Conservation (phyloP, 1,284 basidiomycete species). For the Abortiporus biennis region DNA sequence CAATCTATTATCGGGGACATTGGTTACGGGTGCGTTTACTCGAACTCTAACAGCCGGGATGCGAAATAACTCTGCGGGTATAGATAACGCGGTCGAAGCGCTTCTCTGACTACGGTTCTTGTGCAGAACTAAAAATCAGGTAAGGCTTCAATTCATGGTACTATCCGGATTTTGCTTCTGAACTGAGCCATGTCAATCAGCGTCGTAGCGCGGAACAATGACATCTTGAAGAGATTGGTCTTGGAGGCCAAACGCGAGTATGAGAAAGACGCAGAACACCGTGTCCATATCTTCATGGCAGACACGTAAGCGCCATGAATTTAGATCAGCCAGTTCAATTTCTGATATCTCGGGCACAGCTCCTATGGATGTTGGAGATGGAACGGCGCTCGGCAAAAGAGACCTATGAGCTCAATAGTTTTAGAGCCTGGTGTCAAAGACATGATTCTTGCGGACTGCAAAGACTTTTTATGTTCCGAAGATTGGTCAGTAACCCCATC, state of each 20-base stretch:
- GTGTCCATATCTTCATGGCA: constrained; percentile 81
- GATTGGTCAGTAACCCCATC: constrained; percentile 55
- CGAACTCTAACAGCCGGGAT: constrained; percentile 12
- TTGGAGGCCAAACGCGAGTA: constrained; percentile 81
- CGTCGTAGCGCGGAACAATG: constrained; percentile 79
- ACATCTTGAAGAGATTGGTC: constrained; percentile 77
- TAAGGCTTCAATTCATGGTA: constrained; percentile 24
- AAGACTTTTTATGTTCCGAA: constrained; percentile 76
- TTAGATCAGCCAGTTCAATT: constrained; percentile 8
- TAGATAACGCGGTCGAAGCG: constrained; percentile 77
- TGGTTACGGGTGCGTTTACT: constrained; percentile 63
- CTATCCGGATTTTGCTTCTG: constrained; percentile 8
- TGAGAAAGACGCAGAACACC: constrained; percentile 82
- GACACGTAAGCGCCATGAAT: constrained; percentile 58
- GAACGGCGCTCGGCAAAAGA: constrained; percentile 81
- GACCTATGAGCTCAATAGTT: constrained; percentile 83
- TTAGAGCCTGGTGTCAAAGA: constrained; percentile 82
- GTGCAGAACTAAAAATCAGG: constrained; percentile 74
- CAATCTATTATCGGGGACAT: constrained; percentile 80
- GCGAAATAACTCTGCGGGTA: constrained; percentile 20
- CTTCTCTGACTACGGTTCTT: constrained; percentile 65
- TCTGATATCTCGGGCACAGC: constrained; percentile 25
- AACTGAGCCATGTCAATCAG: constrained; percentile 28
- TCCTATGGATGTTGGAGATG: constrained; percentile 75
- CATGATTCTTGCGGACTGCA: constrained; percentile 80